Evolutionary conservation across 169 alveolate species (phyloP).

Genomic region (Plasmodium knowlesi): DNA sequence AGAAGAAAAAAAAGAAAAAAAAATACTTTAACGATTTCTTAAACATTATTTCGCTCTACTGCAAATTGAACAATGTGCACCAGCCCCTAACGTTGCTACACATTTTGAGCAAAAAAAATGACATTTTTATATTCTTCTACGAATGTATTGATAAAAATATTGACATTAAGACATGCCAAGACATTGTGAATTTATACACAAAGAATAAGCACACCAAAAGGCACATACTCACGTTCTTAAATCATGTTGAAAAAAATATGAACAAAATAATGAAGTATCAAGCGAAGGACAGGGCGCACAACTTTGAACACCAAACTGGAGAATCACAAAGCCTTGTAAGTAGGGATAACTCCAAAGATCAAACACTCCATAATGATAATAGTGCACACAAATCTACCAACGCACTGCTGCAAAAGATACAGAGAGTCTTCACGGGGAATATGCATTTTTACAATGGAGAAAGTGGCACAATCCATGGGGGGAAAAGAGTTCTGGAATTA

Average conservation of each 20-base stretch:
- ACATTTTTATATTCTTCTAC: conserved; percentile 46
- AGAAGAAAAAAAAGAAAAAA: conserved; percentile 17
- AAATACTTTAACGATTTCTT: conserved; percentile 47
- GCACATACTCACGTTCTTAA: conserved; percentile 30
- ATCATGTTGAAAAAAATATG: conserved; percentile 8
- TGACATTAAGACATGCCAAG: conserved; percentile 60
- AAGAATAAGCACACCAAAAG: conserved; percentile 51
- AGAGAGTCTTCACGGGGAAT: conserved; percentile 17
- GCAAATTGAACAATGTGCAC: conserved; percentile 60
- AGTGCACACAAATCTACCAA: neutral
- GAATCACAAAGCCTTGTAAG: neutral
- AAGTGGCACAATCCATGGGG: neutral
- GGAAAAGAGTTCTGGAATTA: conserved; percentile 16
- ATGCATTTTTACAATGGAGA: conserved; percentile 4
- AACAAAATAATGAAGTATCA: conserved; percentile 17
- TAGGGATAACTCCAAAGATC: neutral
- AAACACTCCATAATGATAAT: neutral
- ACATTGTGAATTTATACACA: conserved; percentile 57
- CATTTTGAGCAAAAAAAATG: conserved; percentile 58
- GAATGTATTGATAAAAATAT: conserved; percentile 70
- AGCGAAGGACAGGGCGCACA: neutral
- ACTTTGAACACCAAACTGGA: neutral
- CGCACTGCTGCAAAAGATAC: neutral
- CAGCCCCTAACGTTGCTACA: conserved; percentile 53
- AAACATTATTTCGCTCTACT: conserved; percentile 48